These are phyloP conservation scores for Steccherinum ochraceum DNA, from an alignment of 768 basidiomycete genomes.

Conservation along the genomic window DNA sequence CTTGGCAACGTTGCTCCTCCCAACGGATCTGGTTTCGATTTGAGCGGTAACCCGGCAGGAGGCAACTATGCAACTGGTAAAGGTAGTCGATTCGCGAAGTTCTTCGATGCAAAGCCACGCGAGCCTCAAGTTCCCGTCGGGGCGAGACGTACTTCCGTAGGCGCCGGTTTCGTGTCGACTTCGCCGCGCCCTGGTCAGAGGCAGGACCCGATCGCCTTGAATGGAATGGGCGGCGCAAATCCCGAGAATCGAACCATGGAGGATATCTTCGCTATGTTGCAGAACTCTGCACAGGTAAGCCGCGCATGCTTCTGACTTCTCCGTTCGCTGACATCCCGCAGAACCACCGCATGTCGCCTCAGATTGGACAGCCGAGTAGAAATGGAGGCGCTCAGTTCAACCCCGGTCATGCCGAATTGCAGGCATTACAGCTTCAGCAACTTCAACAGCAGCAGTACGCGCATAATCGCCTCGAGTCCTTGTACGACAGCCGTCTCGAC, in stretches of 20 bases:
- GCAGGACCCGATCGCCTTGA: slow-evolving; percentile 35
- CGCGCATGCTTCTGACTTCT: too few relatives aligned
- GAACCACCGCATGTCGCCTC: slow-evolving; percentile 20
- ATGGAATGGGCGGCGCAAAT: slow-evolving; percentile 29
- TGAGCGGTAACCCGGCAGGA: slow-evolving; percentile 19
- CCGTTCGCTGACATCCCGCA: neutral
- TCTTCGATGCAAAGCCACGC: slow-evolving; percentile 67
- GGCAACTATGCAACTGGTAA: slow-evolving; percentile 49
- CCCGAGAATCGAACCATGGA: slow-evolving; percentile 62
- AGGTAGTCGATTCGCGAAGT: slow-evolving; percentile 83
- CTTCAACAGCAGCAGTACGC: slow-evolving; percentile 36
- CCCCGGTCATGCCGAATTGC: slow-evolving; percentile 26
- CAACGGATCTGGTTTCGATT: slow-evolving; percentile 12
- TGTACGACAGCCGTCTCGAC: slow-evolving; percentile 70
- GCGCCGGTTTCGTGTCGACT: slow-evolving; percentile 34
- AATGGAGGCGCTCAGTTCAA: slow-evolving; percentile 19
- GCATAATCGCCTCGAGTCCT: slow-evolving; percentile 51
- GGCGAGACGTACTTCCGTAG: slow-evolving; percentile 32
- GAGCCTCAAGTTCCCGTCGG: slow-evolving; percentile 34
- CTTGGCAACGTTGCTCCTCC: slow-evolving; percentile 6
- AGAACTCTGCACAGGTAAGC: slow-evolving; percentile 69
- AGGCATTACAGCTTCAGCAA: slow-evolving; percentile 35
- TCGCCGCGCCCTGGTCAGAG: slow-evolving; percentile 43
- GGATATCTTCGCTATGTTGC: slow-evolving; percentile 78
- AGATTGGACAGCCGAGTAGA: slow-evolving; percentile 17